Base-by-base conservation (phyloP, 2,329 filamentous ascomycete species). In the Beauveria brongniartii region DNA sequence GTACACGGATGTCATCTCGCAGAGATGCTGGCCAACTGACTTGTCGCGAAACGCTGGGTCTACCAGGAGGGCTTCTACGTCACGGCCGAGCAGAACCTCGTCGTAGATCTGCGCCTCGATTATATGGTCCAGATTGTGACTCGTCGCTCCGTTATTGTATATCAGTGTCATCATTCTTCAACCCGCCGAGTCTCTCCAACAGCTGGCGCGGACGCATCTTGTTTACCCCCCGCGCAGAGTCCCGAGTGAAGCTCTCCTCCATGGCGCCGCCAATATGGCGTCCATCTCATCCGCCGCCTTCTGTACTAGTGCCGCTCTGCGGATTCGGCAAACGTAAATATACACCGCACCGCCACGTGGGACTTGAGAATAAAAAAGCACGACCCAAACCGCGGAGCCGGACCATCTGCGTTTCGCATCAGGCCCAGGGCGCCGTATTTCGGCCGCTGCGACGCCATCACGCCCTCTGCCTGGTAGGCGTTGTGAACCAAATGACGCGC, bases 21-120 rank as follows among this genome's bases (percentile, higher is more conserved):
- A 30, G 1, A 67, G 60, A 10, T 55, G 43, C 10, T 18, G 6
- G 1, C 66, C 64, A 16, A 61, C 61, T 4, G 59, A 59, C 8
- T 53, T 62, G 3, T 40, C 43, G 14, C n/a, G 26, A 30, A 67
- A 67, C 8, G 65, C 65, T 2, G 62, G 58, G 37, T 67, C 65
- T 7, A 57, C 61, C 16, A 67, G 63, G 5, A 67, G 52, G 5
- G 58, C 59, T n/a, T 64, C 65, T 16, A 66, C 63, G 44, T 67
- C 65, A 14, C 63, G 58, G 22, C 44, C 61, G 7, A 67, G 62
- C 24, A 54, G 28, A 18, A 67, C 58, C 9, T 63, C 58, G 12
- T 65, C 65, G 20, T 67, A 65, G 14, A 67, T 53, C 37, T 66
- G 66, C 28, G 63, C 65, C 54, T 67, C 66, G 26, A 67, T 62